Evolutionary conservation across 2,329 filamentous ascomycete species (phyloP), one percentile per base, ranked within the genome.

Genomic region (Aspergillus pseudoglaucus): DNA sequence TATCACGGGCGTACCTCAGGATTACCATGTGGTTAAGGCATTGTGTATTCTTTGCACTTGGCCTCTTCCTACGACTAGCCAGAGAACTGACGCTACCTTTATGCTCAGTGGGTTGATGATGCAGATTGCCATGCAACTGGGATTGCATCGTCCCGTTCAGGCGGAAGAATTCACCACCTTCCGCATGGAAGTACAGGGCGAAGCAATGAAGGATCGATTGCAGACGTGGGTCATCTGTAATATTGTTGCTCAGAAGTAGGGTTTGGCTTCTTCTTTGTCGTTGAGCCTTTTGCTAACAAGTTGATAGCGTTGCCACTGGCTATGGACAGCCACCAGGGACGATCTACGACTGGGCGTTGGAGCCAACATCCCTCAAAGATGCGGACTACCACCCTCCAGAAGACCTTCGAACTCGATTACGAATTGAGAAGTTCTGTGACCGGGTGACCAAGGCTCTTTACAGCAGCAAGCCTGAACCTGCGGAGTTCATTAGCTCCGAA

Each of bases 191-290:
- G 65, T 82, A 12, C 69, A 76, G 53, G 78, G 81, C 23, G 80
- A 82, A 58, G 81, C 83, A 47, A 72, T 83, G 47, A 76, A 79
- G 33, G 82, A 85, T 62, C 73, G 82, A 14, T 67, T 84, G 30
- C 75, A 81, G 57, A 84, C 82, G 2, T 85, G 82, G 82, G 79
- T 80, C 1, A 76, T 81, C 4, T 83, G 82, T 67, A 85, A 85
- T 56, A 78, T 84, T 48, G 80, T 84, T 8, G 80, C 81, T n/a
- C 81, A 85, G 55, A 81, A 79, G 78, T 79, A 62, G 61, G 72
- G 62, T 4, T 12, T 7, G 22, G 1, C 12, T 47, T 22, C 7
- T 3, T 14, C 6, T 8, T n/a, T 8, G 8, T 37, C 14, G 14
- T 14, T 10, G 9, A 32, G 20, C 45, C 12, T 4, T 22, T 22